Evolutionary conservation across 306 rosid species (phyloP).

Genomic region (Quillaja saponaria): DNA sequence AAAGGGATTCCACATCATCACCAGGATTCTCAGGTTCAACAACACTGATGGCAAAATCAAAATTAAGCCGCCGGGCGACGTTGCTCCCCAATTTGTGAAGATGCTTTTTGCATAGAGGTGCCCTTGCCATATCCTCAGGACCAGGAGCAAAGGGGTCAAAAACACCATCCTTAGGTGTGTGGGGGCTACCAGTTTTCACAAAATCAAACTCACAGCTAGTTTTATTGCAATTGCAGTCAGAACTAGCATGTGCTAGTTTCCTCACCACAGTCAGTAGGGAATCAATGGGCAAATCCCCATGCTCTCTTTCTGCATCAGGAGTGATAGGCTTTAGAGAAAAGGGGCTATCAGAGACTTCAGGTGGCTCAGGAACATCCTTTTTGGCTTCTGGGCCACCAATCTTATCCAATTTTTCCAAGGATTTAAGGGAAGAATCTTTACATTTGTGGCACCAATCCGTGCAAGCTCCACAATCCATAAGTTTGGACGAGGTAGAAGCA

Average conservation of each 20-base stretch:
- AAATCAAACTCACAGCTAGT: constrained; percentile 10
- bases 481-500: neutral
- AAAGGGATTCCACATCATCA: constrained; percentile 35
- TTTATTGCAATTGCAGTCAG: constrained; percentile 25
- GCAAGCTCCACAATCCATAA: constrained; percentile 50
- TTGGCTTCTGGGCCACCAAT: constrained; percentile 11
- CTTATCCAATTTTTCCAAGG: constrained; percentile 21
- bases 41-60: constrained; percentile 33
- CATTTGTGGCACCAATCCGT: constrained; percentile 24
- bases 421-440: constrained; percentile 15
- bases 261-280: constrained; percentile 49
- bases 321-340: constrained; percentile 58
- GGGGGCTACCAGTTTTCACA: constrained; percentile 46
- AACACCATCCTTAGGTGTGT: constrained; percentile 62
- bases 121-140: constrained; percentile 45
- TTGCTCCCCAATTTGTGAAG: constrained; percentile 30
- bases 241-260: constrained; percentile 20
- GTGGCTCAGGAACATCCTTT: constrained; percentile 26
- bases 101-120: constrained; percentile 53
- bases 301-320: constrained; percentile 58
- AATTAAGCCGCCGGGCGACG: constrained; percentile 58
- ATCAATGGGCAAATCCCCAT: constrained; percentile 48
- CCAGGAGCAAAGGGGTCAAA: constrained; percentile 79
- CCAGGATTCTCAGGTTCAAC: constrained; percentile 8
- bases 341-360: constrained; percentile 16